These are phyloP conservation scores for Aspergillus coremiiformis DNA, from an alignment of 495 filamentous ascomycete genomes.

Conservation along the genomic window DNA sequence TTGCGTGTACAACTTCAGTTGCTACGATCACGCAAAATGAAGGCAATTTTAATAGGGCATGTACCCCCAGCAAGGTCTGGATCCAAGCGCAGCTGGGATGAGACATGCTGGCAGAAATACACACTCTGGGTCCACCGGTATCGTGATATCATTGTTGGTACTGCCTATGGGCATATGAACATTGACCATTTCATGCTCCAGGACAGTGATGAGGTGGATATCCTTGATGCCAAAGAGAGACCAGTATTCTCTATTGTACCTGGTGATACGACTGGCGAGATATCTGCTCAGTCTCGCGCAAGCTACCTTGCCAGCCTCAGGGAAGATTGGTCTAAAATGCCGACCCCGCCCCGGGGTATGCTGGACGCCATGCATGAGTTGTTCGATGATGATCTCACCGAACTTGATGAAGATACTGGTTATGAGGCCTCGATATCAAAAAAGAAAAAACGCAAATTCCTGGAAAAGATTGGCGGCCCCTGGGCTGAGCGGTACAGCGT, in stretches of 20 bases:
- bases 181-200: constrained; percentile 96
- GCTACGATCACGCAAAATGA: constrained; percentile 76
- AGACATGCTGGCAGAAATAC: constrained; percentile 98
- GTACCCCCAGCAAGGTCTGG: constrained; percentile 82
- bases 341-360: constrained; percentile 41
- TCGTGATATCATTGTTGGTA: constrained; percentile 76
- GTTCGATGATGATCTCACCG: neutral
- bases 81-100: constrained; percentile 81
- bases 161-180: constrained; percentile 94
- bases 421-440: constrained; percentile 9
- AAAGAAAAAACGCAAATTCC: constrained; percentile 47
- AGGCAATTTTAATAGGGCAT: constrained; percentile 90
- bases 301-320: constrained; percentile 78
- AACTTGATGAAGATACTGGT: constrained; percentile 12
- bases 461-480: constrained; percentile 63
- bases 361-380: constrained; percentile 9
- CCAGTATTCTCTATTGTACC: neutral
- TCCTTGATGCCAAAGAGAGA: constrained; percentile 18
- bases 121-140: constrained; percentile 83
- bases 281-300: constrained; percentile 56
- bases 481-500: constrained; percentile 82
- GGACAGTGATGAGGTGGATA: constrained; percentile 69
- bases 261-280: constrained; percentile 14
- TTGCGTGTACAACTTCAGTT: constrained; percentile 83
- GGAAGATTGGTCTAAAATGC: constrained; percentile 66